Conservation (phyloP, 805 yeast genomes). For the Zygosaccharomyces gambellarensis region DNA sequence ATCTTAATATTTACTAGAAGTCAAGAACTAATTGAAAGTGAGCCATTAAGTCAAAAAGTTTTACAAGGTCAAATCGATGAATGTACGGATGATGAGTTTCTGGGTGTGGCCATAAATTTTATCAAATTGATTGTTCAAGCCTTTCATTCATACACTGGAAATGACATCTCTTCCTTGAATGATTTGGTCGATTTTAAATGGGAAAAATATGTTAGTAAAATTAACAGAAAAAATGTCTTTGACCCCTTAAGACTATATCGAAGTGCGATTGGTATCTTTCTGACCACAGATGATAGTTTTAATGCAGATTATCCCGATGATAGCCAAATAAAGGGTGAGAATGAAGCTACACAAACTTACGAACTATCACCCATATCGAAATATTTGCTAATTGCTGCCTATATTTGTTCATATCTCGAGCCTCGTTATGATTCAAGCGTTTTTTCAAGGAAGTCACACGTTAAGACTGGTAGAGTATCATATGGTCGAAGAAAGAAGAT, state of each 20-base stretch:
- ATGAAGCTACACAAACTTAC: constrained; percentile 21
- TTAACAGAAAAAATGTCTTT: constrained; percentile 18
- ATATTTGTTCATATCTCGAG: constrained; percentile 73
- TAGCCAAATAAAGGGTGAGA: constrained; percentile 8
- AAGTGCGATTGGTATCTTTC: constrained; percentile 28
- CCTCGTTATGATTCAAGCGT: constrained; percentile 62
- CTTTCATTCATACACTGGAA: constrained; percentile 33
- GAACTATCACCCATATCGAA: constrained; percentile 61
- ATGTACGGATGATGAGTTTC: constrained; percentile 14
- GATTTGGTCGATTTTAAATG: constrained; percentile 33
- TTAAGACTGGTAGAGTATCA: constrained; percentile 43
- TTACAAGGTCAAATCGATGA: constrained; percentile 13
- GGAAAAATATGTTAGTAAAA: constrained; percentile 20
- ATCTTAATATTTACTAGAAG: constrained; percentile 20
- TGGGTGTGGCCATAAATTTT: constrained; percentile 21
- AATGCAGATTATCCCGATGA: constrained; percentile 13
- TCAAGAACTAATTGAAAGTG: constrained; percentile 15
- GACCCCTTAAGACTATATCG: constrained; percentile 32
- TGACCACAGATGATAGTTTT: constrained; percentile 34
- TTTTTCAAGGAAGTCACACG: constrained; percentile 50
- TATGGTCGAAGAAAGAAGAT: constrained; percentile 41
- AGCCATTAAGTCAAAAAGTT: constrained; percentile 10
- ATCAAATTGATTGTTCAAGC: constrained; percentile 30
- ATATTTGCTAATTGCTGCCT: constrained; percentile 74
- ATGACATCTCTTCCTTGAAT: constrained; percentile 23